Evolutionary conservation across 2,329 filamentous ascomycete genomes (phyloP), one percentile per base, ranked within the genome.

Genomic region (Fusarium heterosporum): DNA sequence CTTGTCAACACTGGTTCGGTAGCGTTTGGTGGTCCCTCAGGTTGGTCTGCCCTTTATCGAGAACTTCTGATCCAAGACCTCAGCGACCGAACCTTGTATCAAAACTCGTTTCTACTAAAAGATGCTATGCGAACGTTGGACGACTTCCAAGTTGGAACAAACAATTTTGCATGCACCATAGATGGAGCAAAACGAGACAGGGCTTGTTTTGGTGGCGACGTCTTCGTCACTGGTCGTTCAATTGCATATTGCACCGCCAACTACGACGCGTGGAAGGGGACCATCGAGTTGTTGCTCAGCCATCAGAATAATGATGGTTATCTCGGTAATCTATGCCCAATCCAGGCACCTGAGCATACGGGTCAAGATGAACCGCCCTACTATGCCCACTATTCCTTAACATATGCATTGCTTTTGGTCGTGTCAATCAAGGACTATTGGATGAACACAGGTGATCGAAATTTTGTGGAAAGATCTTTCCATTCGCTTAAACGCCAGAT

Each of bases 1-100:
- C 34, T 58, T 13, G 11, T 55, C n/a, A 58, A 58, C 14, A 41
- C 28, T 1, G 55, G 55, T 3, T 56, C 55, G 13, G 41, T 56
- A 0, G 55, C 55, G 0, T 48, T 58, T 9, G 51, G 55, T 6
- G 51, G 55, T 0, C 55, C 51, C 0, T 51, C 55, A 6, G 34
- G 41, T 0, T 58, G 51, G 55, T 0, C 29, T 6, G 9, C 55
- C 1, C n/a, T 40, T 1, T 48, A 58, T 8, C 51, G 55, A 0
- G 22, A 58, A 3, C 26, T 58, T 7, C 19, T 8, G 5, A 22
- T 58, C 1, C 2, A 13, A 2, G 7, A 12, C 38, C 7, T 13
- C 5, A 1, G 5, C 0, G 28, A 14, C 1, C 12, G 7, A 3
- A 4, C 1, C 2, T 22, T 58, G 4, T 55, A 47, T 1, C 0